Evolutionary conservation across 495 filamentous ascomycete species (phyloP).

Genomic region (Cetradonia linearis): DNA sequence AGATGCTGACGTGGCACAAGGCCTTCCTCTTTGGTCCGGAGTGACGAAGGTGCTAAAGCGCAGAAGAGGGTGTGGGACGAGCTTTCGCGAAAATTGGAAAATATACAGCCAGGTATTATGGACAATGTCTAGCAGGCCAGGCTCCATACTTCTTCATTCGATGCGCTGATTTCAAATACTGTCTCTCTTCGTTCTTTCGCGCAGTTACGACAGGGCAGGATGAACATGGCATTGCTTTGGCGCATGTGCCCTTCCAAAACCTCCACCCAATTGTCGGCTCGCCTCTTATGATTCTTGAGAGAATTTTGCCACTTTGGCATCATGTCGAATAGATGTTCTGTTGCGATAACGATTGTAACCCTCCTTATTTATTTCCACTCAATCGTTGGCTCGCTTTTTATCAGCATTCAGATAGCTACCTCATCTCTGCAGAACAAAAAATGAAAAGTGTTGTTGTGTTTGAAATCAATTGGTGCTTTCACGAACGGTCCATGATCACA

Average conservation of each 20-base stretch:
- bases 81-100: slow-evolving; percentile 39
- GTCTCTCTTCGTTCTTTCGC: no score
- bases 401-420: not conserved
- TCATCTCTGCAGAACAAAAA: not conserved
- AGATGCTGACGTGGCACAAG: not conserved
- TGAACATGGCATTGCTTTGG: no score
- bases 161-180: no score
- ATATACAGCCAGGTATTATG: slow-evolving; percentile 36
- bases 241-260: no score
- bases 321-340: not conserved
- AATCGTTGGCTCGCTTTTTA: not conserved
- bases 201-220: not conserved
- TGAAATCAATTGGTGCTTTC: not conserved
- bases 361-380: not conserved
- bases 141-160: not conserved
- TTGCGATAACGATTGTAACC: not conserved
- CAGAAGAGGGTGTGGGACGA: slow-evolving; percentile 46
- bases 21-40: slow-evolving; percentile 30
- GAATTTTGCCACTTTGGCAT: not conserved
- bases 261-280: not conserved
- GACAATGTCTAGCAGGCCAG: slow-evolving; percentile 15
- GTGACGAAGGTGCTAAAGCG: slow-evolving; percentile 32
- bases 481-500: not conserved
- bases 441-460: not conserved
- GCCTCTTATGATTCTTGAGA: not conserved